Evolutionary conservation across 257 asterid species (phyloP), one percentile per base, ranked within the genome.

Genomic region (Scutellaria barbata): DNA sequence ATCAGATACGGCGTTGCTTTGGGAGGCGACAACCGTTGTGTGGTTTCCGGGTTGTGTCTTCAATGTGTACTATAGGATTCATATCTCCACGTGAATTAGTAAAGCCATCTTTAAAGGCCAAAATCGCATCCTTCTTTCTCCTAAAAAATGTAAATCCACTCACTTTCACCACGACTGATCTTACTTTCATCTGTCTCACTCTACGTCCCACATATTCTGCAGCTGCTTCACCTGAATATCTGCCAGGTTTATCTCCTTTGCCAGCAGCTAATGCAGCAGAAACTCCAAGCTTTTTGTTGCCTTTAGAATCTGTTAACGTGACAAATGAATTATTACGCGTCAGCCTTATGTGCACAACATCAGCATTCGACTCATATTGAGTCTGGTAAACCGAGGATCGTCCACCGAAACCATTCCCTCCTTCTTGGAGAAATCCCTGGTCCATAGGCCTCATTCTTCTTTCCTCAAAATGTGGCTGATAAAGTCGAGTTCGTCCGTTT

Each of bases 21-120:
- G 74, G 76, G 72, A 65, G 92, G 52, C 98, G 98, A 74, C 98
- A 95, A 12, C 98, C 98, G 33, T 92, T 95, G 66, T 95, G 98
- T 7, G 98, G 90, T 18, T 82, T 84, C 7, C 97, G 76, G 13
- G 98, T 95, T 0, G 96, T 89, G 74, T 95, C 98, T 85, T 95
- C 98, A 10, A 92, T 71, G 81, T 77, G 86, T 3, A 95, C 96
- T 40, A 92, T 66, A 3, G 97, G 99, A 68, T 82, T 84, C 70
- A 57, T 66, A 67, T 85, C 94, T 25, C 88, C 89, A 11, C 94
- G 81, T 14, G 93, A 87, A 73, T 84, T 79, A 9, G 87, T 77
- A 42, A 81, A 95, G n/a, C 99, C 99, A 12, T 92, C 99, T 73
- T 79, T 89, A 56, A 92, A 86, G 68, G 92, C 82, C 76, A 89